Evolutionary conservation across 805 yeast genomes (phyloP), one percentile per base, ranked within the genome.

Genomic region (Teunomyces funiuensis): DNA sequence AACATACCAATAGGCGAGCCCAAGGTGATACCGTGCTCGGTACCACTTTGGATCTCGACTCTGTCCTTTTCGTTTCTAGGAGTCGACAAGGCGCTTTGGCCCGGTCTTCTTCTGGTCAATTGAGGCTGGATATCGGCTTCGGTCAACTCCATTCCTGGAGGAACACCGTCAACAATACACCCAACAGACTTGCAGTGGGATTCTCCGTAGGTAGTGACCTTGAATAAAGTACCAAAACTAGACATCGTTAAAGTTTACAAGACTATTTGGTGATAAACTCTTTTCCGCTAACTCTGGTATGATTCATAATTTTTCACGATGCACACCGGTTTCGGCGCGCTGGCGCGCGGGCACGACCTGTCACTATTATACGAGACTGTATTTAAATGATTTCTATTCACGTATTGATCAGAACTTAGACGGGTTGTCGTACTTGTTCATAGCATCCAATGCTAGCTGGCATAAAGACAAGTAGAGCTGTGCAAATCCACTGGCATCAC

Each of bases 161-260:
- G 99, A 30, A 89, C 93, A 44, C 99, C 99, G 54, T 93, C 99
- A 28, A 93, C 97, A 47, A 93, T 93, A 69, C 98, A 93, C 23
- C 99, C 99, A 30, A 93, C 99, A 7, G 96, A 87, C 57, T 82
- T 85, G 72, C 99, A 93, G 71, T 93, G 99, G 6, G 97, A 88
- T 64, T 93, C 99, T 51, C 99, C 99, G 73, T 89, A 91, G 22
- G 99, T 91, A 49, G 98, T 91, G 51, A 91, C 98, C 43, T 64
- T 62, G 54, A 70, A 71, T 40, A 67, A 46, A 17, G 56, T 60
- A 34, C 76, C 76, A 49, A 69, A 71, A 15, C 69, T 43, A 36
- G 76, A 71, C 76, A 71, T 71, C 39, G 6, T 47, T 36, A 25
- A n/a, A 10, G 30, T n/a, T 7, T 19, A 37, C 20, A 37, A 29